Conservation (phyloP, 2,329 filamentous ascomycete species). For the Epichloe gansuensis region DNA sequence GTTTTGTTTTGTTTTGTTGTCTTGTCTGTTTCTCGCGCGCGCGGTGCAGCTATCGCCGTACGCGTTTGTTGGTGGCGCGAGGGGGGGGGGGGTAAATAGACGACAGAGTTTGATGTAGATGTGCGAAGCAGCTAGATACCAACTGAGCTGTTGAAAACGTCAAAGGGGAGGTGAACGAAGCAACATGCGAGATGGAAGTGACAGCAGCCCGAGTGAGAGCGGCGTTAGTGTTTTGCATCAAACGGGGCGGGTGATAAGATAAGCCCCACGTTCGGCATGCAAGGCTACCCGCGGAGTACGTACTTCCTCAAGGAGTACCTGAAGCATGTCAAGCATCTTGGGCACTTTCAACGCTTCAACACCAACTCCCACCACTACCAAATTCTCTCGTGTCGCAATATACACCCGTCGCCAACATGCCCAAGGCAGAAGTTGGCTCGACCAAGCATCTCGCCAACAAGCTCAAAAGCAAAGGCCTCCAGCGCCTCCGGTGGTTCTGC, state of each 20-base stretch:
- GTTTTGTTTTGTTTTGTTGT: not conserved
- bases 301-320: no score
- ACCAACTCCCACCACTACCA: not conserved
- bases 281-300: constrained; percentile 3
- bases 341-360: not conserved
- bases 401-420: constrained; percentile 45
- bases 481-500: constrained; percentile 85
- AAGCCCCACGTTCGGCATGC: constrained; percentile 1
- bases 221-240: not conserved
- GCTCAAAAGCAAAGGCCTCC: constrained; percentile 68
- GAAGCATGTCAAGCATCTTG: not conserved
- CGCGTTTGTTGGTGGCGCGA: no score
- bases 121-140: not conserved
- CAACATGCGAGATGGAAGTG: no score
- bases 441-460: constrained; percentile 87
- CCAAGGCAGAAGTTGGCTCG: constrained; percentile 80
- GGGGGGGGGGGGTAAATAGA: not conserved
- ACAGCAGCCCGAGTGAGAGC: not conserved
- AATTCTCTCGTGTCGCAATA: not conserved
- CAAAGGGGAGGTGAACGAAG: no score
- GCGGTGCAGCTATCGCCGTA: not conserved
- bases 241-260: constrained; percentile 4
- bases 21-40: not conserved
- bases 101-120: no score
- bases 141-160: not conserved